Conservation (phyloP, 495 filamentous ascomycete genomes). For the Lepraria neglecta region DNA sequence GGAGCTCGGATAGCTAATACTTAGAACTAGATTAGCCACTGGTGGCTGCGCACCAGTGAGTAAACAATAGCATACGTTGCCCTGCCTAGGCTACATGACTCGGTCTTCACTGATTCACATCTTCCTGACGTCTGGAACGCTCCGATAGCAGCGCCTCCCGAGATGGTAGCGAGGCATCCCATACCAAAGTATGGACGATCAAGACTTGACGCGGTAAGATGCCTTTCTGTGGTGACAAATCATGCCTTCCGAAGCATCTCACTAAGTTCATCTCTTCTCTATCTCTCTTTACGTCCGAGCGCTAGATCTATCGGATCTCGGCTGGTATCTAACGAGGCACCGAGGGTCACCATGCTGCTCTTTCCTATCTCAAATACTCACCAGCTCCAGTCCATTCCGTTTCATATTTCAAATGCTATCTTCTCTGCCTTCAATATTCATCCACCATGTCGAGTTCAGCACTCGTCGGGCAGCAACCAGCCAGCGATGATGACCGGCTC, state of each 20-base stretch:
- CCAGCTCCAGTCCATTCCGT: not conserved
- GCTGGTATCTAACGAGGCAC: not conserved
- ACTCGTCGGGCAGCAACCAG: not conserved
- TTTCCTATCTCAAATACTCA: not conserved
- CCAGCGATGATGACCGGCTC: conserved; percentile 1
- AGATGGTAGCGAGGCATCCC: not conserved
- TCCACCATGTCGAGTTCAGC: not conserved
- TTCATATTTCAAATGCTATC: not conserved
- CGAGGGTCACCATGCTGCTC: not conserved
- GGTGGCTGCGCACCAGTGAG: not conserved
- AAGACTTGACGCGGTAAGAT: no score
- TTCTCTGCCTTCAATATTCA: no score
- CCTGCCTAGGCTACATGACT: not conserved
- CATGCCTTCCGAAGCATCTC: no score
- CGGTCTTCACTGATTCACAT: not conserved
- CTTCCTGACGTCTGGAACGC: not conserved
- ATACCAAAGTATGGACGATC: not conserved
- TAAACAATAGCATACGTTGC: not conserved
- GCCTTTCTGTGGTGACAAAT: no score
- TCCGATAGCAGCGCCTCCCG: not conserved
- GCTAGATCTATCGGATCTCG: not conserved
- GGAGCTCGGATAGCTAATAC: not conserved
- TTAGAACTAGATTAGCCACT: not conserved
- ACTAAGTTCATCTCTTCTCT: not conserved
- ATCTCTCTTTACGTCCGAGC: not conserved